phyloP scores from a whole-genome alignment of 495 filamentous ascomycete genomes.

The Staphylotrichum longicolle region DNA sequence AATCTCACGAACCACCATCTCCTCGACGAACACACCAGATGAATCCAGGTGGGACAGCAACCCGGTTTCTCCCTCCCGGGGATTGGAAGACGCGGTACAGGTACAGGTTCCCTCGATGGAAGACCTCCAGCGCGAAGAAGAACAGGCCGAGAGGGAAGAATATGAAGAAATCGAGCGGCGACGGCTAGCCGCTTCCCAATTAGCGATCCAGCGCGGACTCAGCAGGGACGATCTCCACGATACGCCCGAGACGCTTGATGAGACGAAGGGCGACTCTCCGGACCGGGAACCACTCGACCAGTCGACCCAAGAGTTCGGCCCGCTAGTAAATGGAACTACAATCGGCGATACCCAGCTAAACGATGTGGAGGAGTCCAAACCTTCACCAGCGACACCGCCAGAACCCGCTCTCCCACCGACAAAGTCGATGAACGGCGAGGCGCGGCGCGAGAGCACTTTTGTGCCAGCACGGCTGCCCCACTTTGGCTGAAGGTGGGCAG shows the following conservation, averaged over 20 bases:
- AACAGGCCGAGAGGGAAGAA: slow-evolving; percentile 63
- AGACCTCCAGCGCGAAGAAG: slow-evolving; percentile 76
- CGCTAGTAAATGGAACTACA: background rate
- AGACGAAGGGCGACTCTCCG: background rate
- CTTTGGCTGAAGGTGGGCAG: slow-evolving; percentile 25
- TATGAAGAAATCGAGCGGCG: slow-evolving; percentile 66
- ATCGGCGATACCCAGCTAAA: background rate
- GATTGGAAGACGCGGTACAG: slow-evolving; percentile 25
- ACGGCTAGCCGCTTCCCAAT: slow-evolving; percentile 65
- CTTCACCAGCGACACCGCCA: background rate
- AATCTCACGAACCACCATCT: slow-evolving; percentile 47
- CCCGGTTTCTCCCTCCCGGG: slow-evolving; percentile 33
- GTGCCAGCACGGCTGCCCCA: slow-evolving; percentile 37
- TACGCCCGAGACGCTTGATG: slow-evolving; percentile 20
- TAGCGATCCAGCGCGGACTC: slow-evolving; percentile 72
- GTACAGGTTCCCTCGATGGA: slow-evolving; percentile 54
- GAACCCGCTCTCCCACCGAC: background rate
- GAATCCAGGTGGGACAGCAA: slow-evolving; percentile 34
- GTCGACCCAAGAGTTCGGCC: background rate
- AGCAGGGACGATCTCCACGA: slow-evolving; percentile 36
- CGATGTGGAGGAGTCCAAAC: slow-evolving; percentile 23
- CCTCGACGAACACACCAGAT: slow-evolving; percentile 48
- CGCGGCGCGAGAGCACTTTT: slow-evolving; percentile 23
- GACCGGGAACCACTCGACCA: too few species aligned
- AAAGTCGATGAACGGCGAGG: background rate